Base-by-base conservation (phyloP, 2,329 filamentous ascomycete genomes). In the Exutisphaerella laricina region DNA sequence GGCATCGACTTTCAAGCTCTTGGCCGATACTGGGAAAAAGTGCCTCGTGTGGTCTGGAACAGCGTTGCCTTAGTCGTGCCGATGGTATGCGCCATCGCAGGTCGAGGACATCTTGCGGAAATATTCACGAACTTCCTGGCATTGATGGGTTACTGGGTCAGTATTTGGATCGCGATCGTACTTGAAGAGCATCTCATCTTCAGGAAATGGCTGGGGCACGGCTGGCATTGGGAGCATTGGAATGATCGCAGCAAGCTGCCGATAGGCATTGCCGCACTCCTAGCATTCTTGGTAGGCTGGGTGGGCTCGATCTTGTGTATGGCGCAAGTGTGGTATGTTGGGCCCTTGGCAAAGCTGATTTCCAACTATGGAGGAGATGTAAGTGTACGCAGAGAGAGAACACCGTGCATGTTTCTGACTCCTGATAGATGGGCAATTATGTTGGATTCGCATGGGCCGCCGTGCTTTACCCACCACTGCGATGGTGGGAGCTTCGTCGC, bases 111-210 rank as follows among this genome's bases (percentile, higher is more conserved):
- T 51, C 70, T 85, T 2, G 74, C 78, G 0, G 71, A 71, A 18
- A 82, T 85, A 45, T 83, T 85, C 58, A 78, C 77, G 8, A 84
- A 84, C 58, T 84, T 85, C 59, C 69, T 85, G 4, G 78, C 79
- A 0, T 64, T 85, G 16, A 84, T 85, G 77, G 82, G 81, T 1
- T 85, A 84, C 61, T 85, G 79, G 80, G 72, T 82, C 12, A 72
- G 72, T 10, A 77, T 83, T 32, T 82, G 79, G 77, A 70, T 83
- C 14, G 72, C 74, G 1, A 81, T 85, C 34, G 67, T 77, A 2
- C 61, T 80, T 2, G 71, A 78, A 55, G 82, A 85, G 56, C 74
- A 80, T 36, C 59, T 80, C 14, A 67, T 85, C 36, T 85, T 85
- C 60, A 70, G 78, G 2, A 65, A 69, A 3, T 67, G 61, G 36